These are phyloP conservation scores for Tubosaeta sp. DNA, from an alignment of 768 basidiomycete genomes.

Conservation along the genomic window DNA sequence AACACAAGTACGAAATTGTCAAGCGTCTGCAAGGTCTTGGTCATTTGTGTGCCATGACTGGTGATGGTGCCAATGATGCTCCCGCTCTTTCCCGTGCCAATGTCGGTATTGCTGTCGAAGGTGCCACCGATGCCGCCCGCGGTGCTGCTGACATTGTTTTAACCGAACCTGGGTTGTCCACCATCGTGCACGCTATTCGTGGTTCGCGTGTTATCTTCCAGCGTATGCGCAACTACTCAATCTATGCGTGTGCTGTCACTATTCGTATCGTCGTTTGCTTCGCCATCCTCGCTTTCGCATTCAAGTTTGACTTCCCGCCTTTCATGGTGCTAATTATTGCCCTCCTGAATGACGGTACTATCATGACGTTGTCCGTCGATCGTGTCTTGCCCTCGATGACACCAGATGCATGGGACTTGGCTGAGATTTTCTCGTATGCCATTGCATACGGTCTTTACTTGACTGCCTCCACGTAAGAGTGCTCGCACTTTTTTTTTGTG, in stretches of 20 bases:
- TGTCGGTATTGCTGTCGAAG: conserved; percentile 99
- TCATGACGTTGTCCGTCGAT: conserved; percentile 97
- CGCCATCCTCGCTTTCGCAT: conserved; percentile 90
- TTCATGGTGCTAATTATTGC: conserved; percentile 99
- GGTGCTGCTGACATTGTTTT: conserved; percentile 98
- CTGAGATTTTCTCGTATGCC: conserved; percentile 95
- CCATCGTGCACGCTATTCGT: conserved; percentile 98
- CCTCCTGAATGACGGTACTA: conserved; percentile 95
- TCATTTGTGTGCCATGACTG: conserved; percentile 97
- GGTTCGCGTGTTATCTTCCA: conserved; percentile 99
- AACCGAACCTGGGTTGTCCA: conserved; percentile 97
- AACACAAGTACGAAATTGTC: conserved; percentile 99
- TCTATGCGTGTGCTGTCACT: conserved; percentile 94
- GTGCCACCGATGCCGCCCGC: conserved; percentile 98
- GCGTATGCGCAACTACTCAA: conserved; percentile 99
- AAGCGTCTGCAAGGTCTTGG: conserved; percentile 96
- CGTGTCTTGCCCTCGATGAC: conserved; percentile 90
- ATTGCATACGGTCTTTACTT: conserved; percentile 94
- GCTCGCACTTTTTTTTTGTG: neutral
- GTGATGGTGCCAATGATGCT: conserved; percentile 99
- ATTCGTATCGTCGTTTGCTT: conserved; percentile 99
- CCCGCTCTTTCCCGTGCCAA: conserved; percentile 97
- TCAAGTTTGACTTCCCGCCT: conserved; percentile 98
- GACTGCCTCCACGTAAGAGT: conserved; percentile 78
- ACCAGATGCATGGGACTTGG: conserved; percentile 93